Evolutionary conservation across 805 yeast species (phyloP).

Genomic region (Myxozyma neotropica): DNA sequence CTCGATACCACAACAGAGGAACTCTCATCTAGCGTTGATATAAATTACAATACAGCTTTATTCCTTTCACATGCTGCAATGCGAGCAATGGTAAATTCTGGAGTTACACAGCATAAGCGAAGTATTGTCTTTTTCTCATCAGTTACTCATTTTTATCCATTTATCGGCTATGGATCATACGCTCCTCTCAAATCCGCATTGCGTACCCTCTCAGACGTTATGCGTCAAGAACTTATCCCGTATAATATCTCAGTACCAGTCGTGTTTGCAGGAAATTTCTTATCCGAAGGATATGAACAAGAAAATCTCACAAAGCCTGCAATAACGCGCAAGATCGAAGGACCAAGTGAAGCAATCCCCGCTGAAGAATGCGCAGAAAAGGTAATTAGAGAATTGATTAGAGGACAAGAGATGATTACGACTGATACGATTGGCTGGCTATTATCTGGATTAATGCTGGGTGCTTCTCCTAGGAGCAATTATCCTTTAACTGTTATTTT

Average conservation of each 20-base stretch:
- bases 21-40: slow-evolving; percentile 60
- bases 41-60: slow-evolving; percentile 74
- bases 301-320: slow-evolving; percentile 86
- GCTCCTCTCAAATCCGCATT: slow-evolving; percentile 88
- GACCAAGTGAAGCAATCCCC: slow-evolving; percentile 71
- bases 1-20: slow-evolving; percentile 63
- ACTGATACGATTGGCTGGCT: slow-evolving; percentile 89
- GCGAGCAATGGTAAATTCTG: slow-evolving; percentile 38
- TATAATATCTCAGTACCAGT: slow-evolving; percentile 70
- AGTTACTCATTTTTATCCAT: slow-evolving; percentile 78
- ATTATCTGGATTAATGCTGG: slow-evolving; percentile 65
- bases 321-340: slow-evolving; percentile 82
- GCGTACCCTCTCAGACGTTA: slow-evolving; percentile 68
- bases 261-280: slow-evolving; percentile 86
- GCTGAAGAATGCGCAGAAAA: slow-evolving; percentile 67
- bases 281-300: slow-evolving; percentile 79
- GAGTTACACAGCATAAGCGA: slow-evolving; percentile 42
- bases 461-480: slow-evolving; percentile 67
- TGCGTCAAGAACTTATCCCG: slow-evolving; percentile 79
- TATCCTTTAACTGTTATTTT: slow-evolving; percentile 55
- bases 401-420: slow-evolving; percentile 71
- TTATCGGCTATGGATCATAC: slow-evolving; percentile 88
- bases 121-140: slow-evolving; percentile 72
- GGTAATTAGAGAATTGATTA: slow-evolving; percentile 56
- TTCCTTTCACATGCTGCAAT: slow-evolving; percentile 68